Base-by-base conservation (phyloP, 225 moss, liverwort and hornwort species). In the Bryum argenteum region DNA sequence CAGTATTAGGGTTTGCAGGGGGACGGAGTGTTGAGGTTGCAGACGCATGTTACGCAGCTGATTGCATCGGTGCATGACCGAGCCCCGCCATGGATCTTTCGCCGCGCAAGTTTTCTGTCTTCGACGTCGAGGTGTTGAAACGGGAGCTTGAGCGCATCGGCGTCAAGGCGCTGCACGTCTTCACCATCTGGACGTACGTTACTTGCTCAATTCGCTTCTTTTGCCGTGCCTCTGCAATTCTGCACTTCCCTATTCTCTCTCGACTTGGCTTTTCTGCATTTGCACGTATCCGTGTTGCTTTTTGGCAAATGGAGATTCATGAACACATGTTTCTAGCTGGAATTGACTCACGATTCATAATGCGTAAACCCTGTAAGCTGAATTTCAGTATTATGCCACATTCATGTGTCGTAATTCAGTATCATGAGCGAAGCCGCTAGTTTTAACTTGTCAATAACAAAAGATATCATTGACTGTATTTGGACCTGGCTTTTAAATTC, bases 121-220 rank as follows among this genome's bases (percentile, higher is more conserved):
- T 93, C 54, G 93, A 96, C 71, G 84, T 73, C 54, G 80, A 75
- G 44, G n/a, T 81, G 53, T 51, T 93, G 23, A 83, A 80, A 66
- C 66, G 47, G 40, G 89, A 91, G 69, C 66, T 93, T 8, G 66
- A 87, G 18, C 72, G 73, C 8, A 73, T 83, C 37, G 88, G 82
- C 22, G 76, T 93, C 52, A 96, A 96, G 80, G 50, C 85, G n/a
- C 80, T 93, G 73, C 95, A 93, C 62, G 84, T 88, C 16, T 78
- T 83, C 69, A 77, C 91, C 56, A 84, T 96, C 9, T 86, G 86
- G 75, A 88, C 88, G 91, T 95, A 88, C 86, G 91, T 95, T n/a
- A 69, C 71, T 74, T 54, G 17, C 52, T 61, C 33, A 33, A 33
- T 6, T 58, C 45, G 6, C 56, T 11, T 15, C 28, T 60, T 22